Evolutionary conservation across 805 yeast species (phyloP), one percentile per base, ranked within the genome.

Genomic region (Wickerhamiella spandovensis): DNA sequence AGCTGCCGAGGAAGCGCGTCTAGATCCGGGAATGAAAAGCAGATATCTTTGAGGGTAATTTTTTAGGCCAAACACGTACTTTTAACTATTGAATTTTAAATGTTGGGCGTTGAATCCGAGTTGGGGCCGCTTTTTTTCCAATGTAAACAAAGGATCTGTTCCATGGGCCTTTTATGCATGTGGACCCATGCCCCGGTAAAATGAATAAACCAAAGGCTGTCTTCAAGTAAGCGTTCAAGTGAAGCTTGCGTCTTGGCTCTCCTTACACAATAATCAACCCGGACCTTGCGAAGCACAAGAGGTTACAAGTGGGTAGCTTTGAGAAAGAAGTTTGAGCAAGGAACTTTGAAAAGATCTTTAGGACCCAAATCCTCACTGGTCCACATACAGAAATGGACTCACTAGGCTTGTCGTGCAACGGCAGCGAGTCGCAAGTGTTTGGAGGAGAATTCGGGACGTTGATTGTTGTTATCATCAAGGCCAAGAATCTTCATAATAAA

Each of bases 401-500:
- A 4, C 39, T 35, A 15, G 20, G 8, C 5, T 35, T 18, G 39
- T 35, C 39, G 15, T 15, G 20, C 18, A 3, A 4, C 4, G 6
- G 20, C 17, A 35, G n/a, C 18, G 39, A 35, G 20, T 35, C 39
- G 20, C 39, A 35, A 13, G 20, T 35, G 20, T 35, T 39, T 17
- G 18, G n/a, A 13, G 24, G 18, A 5, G 55, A 51, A 44, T 54
- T 53, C 21, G 84, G 84, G 9, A 74, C 77, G 6, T 68, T 89
- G 51, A 83, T 85, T 37, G 76, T 88, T 5, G 82, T 86, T 54
- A 84, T 89, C 3, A 74, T 82, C 48, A 77, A 86, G 55, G 95
- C 92, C 1, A 80, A 81, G 59, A 94, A 87, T 60, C 74, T 92
- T 43, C 95, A 95, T 22, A 90, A 92, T 66, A 70, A 87, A 54